Evolutionary conservation across 1,139 yeast species (phyloP).

Genomic region (Geotrichum carabidarum): DNA sequence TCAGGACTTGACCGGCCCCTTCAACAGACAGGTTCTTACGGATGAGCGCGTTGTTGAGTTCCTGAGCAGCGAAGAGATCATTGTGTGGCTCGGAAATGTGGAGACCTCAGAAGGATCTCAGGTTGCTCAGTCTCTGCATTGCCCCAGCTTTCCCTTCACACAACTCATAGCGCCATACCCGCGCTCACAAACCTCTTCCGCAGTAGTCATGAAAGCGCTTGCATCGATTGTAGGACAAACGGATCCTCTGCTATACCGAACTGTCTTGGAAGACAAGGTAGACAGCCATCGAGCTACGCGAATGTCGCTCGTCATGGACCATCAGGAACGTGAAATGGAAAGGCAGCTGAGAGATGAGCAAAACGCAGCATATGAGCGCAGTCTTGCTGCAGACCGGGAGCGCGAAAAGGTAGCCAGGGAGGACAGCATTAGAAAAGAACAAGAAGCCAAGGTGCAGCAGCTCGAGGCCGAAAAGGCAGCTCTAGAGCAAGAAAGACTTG

Average conservation of each 20-base stretch:
- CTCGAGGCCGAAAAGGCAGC: conserved; percentile 27
- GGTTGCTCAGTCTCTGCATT: conserved; percentile 68
- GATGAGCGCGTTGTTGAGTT: conserved; percentile 50
- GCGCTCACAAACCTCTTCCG: conserved; percentile 34
- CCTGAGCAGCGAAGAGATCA: conserved; percentile 46
- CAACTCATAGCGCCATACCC: conserved; percentile 56
- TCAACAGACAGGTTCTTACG: conserved; percentile 54
- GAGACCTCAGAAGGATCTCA: conserved; percentile 80
- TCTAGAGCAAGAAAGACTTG: background rate
- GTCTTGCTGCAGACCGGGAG: conserved; percentile 54
- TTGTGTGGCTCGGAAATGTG: conserved; percentile 87
- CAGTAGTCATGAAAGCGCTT: conserved; percentile 50
- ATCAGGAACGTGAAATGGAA: conserved; percentile 54
- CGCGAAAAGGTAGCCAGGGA: conserved; percentile 28
- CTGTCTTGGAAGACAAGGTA: conserved; percentile 32
- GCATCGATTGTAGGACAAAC: conserved; percentile 59
- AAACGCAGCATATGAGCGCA: conserved; percentile 67
- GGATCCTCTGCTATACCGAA: conserved; percentile 35
- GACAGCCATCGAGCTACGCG: conserved; percentile 59
- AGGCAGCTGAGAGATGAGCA: conserved; percentile 66
- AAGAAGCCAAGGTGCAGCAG: conserved; percentile 32
- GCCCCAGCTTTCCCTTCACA: conserved; percentile 71
- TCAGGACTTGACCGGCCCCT: conserved; percentile 55
- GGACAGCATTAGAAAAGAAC: conserved; percentile 30
- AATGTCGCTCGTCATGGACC: conserved; percentile 53